phyloP scores from a whole-genome alignment of 768 basidiomycete species.

The Lentinula lateritia region DNA sequence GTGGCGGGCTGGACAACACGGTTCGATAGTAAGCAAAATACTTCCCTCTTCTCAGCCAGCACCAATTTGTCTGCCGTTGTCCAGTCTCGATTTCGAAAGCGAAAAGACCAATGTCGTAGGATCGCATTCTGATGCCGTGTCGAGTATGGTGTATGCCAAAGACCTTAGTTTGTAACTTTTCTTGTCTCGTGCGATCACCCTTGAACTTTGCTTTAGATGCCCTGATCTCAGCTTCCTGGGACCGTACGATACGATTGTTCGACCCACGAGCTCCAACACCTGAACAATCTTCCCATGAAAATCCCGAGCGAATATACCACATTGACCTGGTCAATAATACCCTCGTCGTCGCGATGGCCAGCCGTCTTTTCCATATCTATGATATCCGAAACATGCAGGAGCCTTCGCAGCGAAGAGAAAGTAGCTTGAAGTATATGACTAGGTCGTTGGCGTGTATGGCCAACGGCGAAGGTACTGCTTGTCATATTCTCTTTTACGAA shows the following conservation, averaged over 20 bases:
- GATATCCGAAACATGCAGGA: conserved; percentile 75
- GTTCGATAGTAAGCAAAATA: conserved; percentile 66
- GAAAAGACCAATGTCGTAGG: conserved; percentile 74
- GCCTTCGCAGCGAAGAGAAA: conserved; percentile 80
- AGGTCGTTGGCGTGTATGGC: conserved; percentile 87
- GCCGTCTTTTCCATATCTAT: conserved; percentile 84
- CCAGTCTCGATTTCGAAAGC: conserved; percentile 70
- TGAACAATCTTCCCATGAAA: conserved; percentile 53
- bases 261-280: conserved; percentile 62
- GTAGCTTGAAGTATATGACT: conserved; percentile 94
- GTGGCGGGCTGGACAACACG: conserved; percentile 82
- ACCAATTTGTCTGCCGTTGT: not conserved
- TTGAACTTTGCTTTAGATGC: conserved; percentile 37
- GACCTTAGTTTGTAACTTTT: conserved; percentile 49
- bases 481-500: not conserved
- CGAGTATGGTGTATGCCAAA: conserved; percentile 64
- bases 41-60: not conserved
- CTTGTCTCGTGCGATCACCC: not conserved
- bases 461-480: conserved; percentile 73
- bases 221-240: conserved; percentile 89
- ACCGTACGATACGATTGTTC: conserved; percentile 83
- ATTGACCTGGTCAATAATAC: conserved; percentile 74
- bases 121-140: conserved; percentile 76
- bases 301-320: conserved; percentile 83
- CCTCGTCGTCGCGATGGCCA: conserved; percentile 91